These are phyloP conservation scores for Oemleria cerasiformis DNA, from an alignment of 306 rosid genomes.

Conservation along the genomic window DNA sequence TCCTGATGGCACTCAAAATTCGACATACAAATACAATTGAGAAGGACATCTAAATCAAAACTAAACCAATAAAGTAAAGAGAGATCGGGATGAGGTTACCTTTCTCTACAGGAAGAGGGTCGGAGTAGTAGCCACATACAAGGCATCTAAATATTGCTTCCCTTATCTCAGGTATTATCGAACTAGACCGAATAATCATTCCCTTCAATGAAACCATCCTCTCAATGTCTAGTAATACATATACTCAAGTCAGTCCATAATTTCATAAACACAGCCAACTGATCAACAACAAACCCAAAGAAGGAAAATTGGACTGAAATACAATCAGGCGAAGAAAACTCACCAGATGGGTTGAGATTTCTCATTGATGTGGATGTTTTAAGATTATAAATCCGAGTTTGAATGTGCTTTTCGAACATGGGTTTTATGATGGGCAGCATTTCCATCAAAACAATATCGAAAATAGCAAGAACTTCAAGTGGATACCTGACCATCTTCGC, in stretches of 20 bases:
- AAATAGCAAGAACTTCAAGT: constrained; percentile 92
- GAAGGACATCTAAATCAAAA: neutral
- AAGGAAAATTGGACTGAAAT: neutral
- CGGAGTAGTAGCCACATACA: constrained; percentile 80
- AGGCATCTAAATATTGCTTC: constrained; percentile 97
- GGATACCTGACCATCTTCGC: constrained; percentile 92
- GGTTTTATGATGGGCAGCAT: constrained; percentile 78
- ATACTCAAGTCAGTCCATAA: constrained; percentile 16
- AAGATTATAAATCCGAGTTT: constrained; percentile 84
- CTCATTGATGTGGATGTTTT: constrained; percentile 77
- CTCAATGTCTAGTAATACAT: constrained; percentile 61
- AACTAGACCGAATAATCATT: constrained; percentile 82
- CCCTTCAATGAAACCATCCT: constrained; percentile 95
- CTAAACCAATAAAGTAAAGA: neutral
- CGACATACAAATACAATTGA: constrained; percentile 6
- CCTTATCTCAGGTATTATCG: constrained; percentile 89
- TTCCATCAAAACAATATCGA: constrained; percentile 92
- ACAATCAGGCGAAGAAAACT: constrained; percentile 15
- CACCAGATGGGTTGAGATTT: constrained; percentile 92
- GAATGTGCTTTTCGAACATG: constrained; percentile 83
- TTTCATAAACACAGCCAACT: neutral
- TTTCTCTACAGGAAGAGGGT: constrained; percentile 79
- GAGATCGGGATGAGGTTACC: constrained; percentile 38
- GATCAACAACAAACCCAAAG: neutral
- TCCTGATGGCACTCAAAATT: constrained; percentile 39